Conservation (phyloP, 2,329 filamentous ascomycete genomes). For the Calcarisporium arbuscula region DNA sequence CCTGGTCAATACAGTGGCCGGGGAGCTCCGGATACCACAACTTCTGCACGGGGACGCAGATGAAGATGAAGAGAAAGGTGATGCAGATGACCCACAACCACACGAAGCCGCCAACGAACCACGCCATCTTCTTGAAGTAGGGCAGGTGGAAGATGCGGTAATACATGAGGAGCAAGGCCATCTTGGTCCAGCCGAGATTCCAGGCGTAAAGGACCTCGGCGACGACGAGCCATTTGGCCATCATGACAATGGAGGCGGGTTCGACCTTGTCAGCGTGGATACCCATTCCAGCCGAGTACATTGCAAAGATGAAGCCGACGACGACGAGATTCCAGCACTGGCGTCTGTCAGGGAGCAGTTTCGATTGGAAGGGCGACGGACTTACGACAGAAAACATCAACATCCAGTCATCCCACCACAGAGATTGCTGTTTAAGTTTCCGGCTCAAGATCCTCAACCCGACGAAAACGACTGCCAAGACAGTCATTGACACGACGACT, state of each 20-base stretch:
- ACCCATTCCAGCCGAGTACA: constrained; percentile 40
- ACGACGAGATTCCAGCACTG: too few relatives aligned
- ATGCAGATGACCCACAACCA: constrained; percentile 41
- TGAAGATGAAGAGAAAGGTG: constrained; percentile 44
- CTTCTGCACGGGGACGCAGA: constrained; percentile 43
- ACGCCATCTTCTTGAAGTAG: constrained; percentile 35
- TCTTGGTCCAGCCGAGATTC: constrained; percentile 43
- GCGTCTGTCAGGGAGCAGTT: background rate
- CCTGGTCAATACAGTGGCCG: constrained; percentile 42
- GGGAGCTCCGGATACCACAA: constrained; percentile 39
- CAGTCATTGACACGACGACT: constrained; percentile 32
- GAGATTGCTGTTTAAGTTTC: constrained; percentile 29
- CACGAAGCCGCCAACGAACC: constrained; percentile 33
- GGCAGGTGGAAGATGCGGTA: constrained; percentile 42
- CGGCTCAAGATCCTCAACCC: constrained; percentile 33
- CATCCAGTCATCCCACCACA: constrained; percentile 45
- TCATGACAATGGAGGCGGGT: constrained; percentile 29
- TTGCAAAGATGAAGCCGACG: constrained; percentile 43
- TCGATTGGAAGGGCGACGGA: too few relatives aligned
- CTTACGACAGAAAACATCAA: constrained; percentile 41
- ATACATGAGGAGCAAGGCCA: constrained; percentile 46
- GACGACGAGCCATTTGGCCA: constrained; percentile 40
- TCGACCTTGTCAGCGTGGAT: constrained; percentile 35
- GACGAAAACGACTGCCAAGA: constrained; percentile 31
- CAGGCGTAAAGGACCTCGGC: constrained; percentile 42